Evolutionary conservation across 306 rosid species (phyloP).

Genomic region (Cucumis melo): DNA sequence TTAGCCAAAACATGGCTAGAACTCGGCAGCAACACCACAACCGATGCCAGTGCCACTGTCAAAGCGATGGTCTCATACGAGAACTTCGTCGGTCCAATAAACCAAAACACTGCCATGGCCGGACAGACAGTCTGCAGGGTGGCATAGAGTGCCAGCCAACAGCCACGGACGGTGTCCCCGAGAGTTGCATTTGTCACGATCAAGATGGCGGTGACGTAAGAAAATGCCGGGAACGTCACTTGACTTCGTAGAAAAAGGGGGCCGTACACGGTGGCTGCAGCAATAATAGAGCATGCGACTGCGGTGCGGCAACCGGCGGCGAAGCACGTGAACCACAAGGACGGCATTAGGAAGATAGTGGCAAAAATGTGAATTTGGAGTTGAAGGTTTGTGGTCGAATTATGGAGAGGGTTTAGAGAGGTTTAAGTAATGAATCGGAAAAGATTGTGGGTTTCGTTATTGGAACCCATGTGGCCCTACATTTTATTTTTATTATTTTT

Average conservation of each 20-base stretch:
- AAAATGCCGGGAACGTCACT: conserved; percentile 51
- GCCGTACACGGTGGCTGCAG: conserved; percentile 30
- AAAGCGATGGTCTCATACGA: conserved; percentile 23
- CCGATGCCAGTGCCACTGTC: conserved; percentile 37
- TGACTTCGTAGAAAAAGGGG: conserved; percentile 24
- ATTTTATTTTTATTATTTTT: neutral
- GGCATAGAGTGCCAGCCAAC: conserved; percentile 42
- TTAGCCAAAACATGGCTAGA: conserved; percentile 36
- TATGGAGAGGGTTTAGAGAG: neutral
- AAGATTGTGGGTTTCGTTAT: neutral
- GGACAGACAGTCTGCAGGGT: conserved; percentile 38
- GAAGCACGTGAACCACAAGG: conserved; percentile 22
- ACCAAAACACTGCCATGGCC: conserved; percentile 38
- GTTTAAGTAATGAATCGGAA: conserved; percentile 1
- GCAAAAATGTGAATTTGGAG: neutral
- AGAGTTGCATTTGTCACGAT: conserved; percentile 36
- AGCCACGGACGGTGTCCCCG: conserved; percentile 41
- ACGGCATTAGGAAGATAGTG: neutral
- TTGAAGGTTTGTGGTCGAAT: neutral
- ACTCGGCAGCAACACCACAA: conserved; percentile 47
- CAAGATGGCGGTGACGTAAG: conserved; percentile 47
- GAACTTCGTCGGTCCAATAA: conserved; percentile 28
- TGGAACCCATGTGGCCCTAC: neutral
- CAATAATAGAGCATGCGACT: conserved; percentile 48
- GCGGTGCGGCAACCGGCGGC: conserved; percentile 43